phyloP scores from a whole-genome alignment of 495 filamentous ascomycete genomes.

The Cudoniella acicularis region DNA sequence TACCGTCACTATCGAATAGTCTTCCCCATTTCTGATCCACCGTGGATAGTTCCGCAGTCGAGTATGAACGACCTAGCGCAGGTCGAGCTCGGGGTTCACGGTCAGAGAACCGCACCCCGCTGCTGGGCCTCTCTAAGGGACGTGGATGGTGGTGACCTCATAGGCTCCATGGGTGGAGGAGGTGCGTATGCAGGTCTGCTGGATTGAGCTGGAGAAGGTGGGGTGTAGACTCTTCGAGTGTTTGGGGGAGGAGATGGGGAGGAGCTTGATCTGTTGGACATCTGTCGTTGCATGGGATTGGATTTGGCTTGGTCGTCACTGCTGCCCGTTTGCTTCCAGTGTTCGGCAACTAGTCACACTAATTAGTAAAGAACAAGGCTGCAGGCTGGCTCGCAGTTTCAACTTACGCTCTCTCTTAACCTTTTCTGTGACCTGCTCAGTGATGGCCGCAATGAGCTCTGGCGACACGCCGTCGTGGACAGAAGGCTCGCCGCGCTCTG shows the following conservation, averaged over 20 bases:
- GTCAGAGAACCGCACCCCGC: conserved; percentile 26
- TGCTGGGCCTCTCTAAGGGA: conserved; percentile 20
- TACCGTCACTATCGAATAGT: conserved; percentile 65
- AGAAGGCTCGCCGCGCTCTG: conserved; percentile 7
- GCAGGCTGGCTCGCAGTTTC: not conserved
- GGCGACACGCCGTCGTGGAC: conserved; percentile 17
- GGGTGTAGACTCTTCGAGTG: conserved; percentile 19
- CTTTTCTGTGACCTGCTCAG: conserved; percentile 10
- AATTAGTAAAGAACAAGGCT: conserved; percentile 9
- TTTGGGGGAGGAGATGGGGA: conserved; percentile 26
- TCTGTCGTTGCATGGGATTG: conserved; percentile 12
- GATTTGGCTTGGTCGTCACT: conserved; percentile 13
- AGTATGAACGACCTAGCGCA: conserved; percentile 7
- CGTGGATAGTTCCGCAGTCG: conserved; percentile 22
- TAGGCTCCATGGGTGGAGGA: conserved; percentile 9
- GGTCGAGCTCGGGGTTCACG: conserved; percentile 11
- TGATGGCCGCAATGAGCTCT: conserved; percentile 25
- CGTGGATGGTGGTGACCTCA: conserved; percentile 19
- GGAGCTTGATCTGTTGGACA: conserved; percentile 22
- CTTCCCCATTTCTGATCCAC: conserved; percentile 65
- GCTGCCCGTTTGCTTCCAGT: conserved; percentile 24
- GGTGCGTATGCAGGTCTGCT: not conserved
- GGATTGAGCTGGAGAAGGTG: conserved; percentile 22
- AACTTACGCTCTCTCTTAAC: conserved; percentile 24
- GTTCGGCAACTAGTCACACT: conserved; percentile 19